phyloP scores from a whole-genome alignment of 1,284 basidiomycete species.

The Puccinia horiana region DNA sequence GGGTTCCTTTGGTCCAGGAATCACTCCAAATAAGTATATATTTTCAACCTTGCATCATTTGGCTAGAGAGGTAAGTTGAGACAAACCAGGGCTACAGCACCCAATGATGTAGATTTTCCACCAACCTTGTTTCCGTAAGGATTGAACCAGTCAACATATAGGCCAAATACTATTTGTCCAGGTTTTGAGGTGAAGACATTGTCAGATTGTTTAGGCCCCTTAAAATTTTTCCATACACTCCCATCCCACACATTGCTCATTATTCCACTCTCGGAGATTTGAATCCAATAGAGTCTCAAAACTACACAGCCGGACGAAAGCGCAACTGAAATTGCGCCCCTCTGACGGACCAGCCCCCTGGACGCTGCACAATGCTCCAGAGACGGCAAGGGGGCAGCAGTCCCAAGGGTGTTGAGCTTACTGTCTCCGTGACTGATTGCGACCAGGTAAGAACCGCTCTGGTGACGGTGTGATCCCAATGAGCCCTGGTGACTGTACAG shows the following conservation, averaged over 20 bases:
- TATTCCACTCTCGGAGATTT: neutral
- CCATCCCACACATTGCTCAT: conserved; percentile 20
- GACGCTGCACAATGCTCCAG: no score
- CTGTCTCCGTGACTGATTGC: no score
- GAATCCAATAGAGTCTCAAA: neutral
- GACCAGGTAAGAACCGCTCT: no score
- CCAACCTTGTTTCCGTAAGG: conserved; percentile 13
- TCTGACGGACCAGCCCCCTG: no score
- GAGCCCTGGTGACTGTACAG: no score
- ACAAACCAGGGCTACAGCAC: neutral
- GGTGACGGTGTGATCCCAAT: no score
- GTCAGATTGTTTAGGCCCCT: neutral
- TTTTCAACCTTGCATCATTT: conserved; percentile 23
- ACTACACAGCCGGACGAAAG: no score
- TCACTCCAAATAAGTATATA: conserved; percentile 9
- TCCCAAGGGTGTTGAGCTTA: no score
- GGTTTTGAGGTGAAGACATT: neutral
- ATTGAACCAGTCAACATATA: conserved; percentile 43
- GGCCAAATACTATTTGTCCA: conserved; percentile 31
- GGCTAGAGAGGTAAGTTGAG: conserved; percentile 22
- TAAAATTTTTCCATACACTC: neutral
- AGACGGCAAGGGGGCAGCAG: no score
- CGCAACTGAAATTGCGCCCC: no score
- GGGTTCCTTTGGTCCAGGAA: conserved; percentile 26
- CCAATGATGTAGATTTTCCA: conserved; percentile 14